phyloP scores from a whole-genome alignment of 208 protist genomes.

The Leishmania arabica region DNA sequence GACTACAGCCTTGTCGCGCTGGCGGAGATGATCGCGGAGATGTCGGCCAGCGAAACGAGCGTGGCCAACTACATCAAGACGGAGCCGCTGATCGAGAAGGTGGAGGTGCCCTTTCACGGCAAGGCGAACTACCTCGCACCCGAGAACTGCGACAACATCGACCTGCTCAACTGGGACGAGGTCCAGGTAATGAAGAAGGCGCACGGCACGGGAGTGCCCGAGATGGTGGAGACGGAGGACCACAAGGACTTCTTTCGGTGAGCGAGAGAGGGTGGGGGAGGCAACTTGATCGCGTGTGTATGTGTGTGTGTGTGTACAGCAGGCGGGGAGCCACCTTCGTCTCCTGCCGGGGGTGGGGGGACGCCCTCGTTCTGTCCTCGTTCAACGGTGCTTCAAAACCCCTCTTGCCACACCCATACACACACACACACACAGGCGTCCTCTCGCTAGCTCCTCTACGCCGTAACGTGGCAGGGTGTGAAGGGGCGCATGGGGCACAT shows the following conservation, averaged over 20 bases:
- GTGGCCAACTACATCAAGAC: constrained; percentile 70
- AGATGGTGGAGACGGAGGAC: constrained; percentile 64
- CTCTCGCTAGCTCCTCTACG: no score
- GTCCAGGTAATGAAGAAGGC: constrained; percentile 60
- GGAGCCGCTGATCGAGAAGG: constrained; percentile 82
- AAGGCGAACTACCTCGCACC: constrained; percentile 70
- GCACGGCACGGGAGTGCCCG: constrained; percentile 30
- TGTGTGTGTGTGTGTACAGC: background rate
- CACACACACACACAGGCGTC: no score
- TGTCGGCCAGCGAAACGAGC: constrained; percentile 47
- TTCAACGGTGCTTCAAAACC: no score
- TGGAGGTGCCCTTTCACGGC: constrained; percentile 78
- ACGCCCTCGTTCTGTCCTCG: no score
- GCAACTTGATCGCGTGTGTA: background rate
- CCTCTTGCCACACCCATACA: no score
- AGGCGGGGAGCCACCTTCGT: background rate
- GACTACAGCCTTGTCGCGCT: constrained; percentile 86
- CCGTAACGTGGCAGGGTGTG: background rate
- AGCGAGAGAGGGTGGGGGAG: background rate
- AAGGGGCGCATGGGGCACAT: background rate
- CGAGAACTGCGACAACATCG: constrained; percentile 89
- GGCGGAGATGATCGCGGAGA: constrained; percentile 78
- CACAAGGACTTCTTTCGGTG: constrained; percentile 78
- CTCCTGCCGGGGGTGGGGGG: no score
- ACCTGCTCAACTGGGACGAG: constrained; percentile 68